Evolutionary conservation across 108 stramenopile species (phyloP), one percentile per base, ranked within the genome.

Genomic region (Skeletonema costatum): DNA sequence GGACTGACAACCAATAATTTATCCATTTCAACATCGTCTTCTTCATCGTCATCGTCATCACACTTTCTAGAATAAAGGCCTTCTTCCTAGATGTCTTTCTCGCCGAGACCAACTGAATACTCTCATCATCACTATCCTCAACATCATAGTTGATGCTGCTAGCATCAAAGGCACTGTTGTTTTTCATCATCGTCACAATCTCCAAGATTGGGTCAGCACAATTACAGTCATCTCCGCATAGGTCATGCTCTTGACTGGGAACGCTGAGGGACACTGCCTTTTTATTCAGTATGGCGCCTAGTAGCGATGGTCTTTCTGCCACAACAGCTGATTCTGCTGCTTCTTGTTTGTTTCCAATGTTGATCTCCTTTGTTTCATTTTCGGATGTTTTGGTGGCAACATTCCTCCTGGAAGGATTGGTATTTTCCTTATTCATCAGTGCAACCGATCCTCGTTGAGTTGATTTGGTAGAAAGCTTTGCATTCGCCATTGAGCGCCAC

Each of bases 401-500:
- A 29, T 35, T 50, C 51, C 41, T 67, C 29, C 2, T 46, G 9
- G 14, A 35, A 29, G 68, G 68, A 2, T 5, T 51, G 11, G 29
- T 9, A 70, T 70, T 70, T 70, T 70, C 69, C 59, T 70, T 70
- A 12, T 59, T 36, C 16, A 0, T 59, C 19, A 6, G 29, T 1
- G 51, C 0, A 12, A 16, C 53, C 63, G 9, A 70, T 17, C 60
- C 39, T 41, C 39, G 39, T 12, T 41, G 39, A 0, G 39, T 12
- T 6, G 50, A 19, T 19, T 51, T 51, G 0, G 50, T 19, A 3
- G 48, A 50, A n/a, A 51, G 19, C 19, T 64, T 68, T 29, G 65
- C 44, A 66, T 74, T 64, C 5, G 70, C 76, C 77, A 90, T 86
- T 39, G 31, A 61, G 60, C 81, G 39, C 90, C 90, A 90, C 36